These are phyloP conservation scores for Aspergillus nidulans DNA, from an alignment of 495 filamentous ascomycete genomes.

Conservation along the genomic window DNA sequence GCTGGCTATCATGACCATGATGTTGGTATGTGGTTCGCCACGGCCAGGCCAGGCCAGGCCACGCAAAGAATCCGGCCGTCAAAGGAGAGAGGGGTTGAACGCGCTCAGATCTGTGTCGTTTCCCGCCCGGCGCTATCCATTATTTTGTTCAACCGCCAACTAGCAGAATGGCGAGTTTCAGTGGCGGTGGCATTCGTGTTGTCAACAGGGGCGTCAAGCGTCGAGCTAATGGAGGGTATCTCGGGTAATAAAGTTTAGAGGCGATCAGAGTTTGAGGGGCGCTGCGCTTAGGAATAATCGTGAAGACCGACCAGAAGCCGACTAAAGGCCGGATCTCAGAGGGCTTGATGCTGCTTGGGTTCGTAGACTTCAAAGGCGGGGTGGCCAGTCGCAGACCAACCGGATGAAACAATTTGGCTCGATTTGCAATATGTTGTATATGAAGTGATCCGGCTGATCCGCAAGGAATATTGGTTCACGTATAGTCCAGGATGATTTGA, in stretches of 20 bases:
- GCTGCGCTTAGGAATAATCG: neutral
- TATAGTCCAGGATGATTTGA: neutral
- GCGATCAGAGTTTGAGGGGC: neutral
- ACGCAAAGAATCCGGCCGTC: neutral
- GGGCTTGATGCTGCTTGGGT: neutral
- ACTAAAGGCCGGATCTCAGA: neutral
- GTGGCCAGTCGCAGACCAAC: neutral
- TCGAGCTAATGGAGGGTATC: neutral
- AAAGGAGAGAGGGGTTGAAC: conserved; percentile 6
- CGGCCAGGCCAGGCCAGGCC: neutral
- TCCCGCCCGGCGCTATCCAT: conserved; percentile 5
- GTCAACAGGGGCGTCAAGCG: conserved; percentile 1
- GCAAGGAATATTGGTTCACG: neutral
- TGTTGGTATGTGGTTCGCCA: neutral
- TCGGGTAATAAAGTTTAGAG: neutral
- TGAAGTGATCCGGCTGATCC: conserved; percentile 9
- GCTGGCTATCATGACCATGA: neutral
- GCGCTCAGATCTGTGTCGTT: conserved; percentile 12
- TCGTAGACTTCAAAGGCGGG: neutral
- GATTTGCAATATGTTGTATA: conserved; percentile 11
- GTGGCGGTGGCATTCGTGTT: conserved; percentile 1
- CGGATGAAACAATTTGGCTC: neutral
- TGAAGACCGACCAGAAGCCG: neutral
- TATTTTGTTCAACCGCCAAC: neutral
- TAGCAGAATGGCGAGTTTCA: neutral